Conservation (phyloP, 345 rosid genomes). For the Eucalyptus regnans region DNA sequence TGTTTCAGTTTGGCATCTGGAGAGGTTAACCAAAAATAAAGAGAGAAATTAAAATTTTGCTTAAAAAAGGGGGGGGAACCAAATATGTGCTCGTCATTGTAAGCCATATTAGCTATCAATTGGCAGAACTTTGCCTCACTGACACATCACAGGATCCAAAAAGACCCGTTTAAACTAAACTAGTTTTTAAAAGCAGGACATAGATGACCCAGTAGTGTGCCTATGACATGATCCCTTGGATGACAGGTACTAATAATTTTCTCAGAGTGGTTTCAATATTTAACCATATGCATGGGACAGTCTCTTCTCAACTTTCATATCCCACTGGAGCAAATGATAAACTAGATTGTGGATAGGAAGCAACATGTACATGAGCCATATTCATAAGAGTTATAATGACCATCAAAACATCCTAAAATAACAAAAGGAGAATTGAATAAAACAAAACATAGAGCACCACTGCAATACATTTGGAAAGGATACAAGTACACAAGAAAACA, state of each 20-base stretch:
- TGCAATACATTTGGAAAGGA: background rate
- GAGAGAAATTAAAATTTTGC: background rate
- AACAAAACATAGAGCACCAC: background rate
- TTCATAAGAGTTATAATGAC: background rate
- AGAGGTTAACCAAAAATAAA: background rate
- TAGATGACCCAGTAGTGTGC: background rate
- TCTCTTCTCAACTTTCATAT: background rate
- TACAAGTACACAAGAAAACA: background rate
- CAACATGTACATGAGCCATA: background rate
- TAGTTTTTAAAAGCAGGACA: background rate
- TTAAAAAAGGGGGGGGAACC: background rate
- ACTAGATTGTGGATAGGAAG: background rate
- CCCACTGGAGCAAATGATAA: background rate
- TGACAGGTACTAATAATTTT: background rate
- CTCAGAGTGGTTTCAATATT: background rate
- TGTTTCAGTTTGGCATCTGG: background rate
- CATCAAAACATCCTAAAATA: background rate
- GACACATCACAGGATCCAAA: background rate
- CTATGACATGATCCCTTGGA: background rate
- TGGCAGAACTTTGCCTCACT: background rate
- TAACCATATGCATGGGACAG: background rate
- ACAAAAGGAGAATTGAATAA: background rate
- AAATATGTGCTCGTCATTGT: background rate
- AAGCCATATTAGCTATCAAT: background rate
- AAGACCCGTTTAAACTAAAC: background rate